Evolutionary conservation across 2,329 filamentous ascomycete genomes (phyloP).

Genomic region (Phialophora chinensis): DNA sequence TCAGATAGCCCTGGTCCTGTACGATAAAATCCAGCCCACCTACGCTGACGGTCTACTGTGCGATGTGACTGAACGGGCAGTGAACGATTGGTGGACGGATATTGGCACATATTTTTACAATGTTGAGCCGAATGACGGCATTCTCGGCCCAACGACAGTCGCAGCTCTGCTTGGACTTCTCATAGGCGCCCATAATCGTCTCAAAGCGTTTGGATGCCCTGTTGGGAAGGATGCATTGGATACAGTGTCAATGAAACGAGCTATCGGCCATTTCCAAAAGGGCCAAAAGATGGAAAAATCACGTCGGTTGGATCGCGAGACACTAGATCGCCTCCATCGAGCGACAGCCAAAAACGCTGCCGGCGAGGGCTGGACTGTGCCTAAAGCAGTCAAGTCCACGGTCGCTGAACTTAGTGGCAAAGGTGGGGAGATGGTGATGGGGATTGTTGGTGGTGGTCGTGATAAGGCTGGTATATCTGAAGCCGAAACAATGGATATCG

Average conservation of each 20-base stretch:
- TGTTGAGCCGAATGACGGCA: slow-evolving; percentile 88
- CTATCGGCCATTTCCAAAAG: slow-evolving; percentile 88
- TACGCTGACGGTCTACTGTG: slow-evolving; percentile 93
- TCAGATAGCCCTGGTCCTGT: slow-evolving; percentile 85
- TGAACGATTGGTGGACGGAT: slow-evolving; percentile 95
- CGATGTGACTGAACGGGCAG: slow-evolving; percentile 86
- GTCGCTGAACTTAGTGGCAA: slow-evolving; percentile 93
- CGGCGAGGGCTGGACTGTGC: slow-evolving; percentile 89
- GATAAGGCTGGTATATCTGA: slow-evolving; percentile 91
- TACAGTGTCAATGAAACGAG: slow-evolving; percentile 77
- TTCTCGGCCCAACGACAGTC: slow-evolving; percentile 89
- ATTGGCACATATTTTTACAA: slow-evolving; percentile 92
- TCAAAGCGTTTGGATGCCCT: slow-evolving; percentile 82
- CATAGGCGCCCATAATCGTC: slow-evolving; percentile 85
- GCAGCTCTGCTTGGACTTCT: slow-evolving; percentile 84
- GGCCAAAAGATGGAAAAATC: slow-evolving; percentile 79
- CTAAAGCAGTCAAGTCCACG: slow-evolving; percentile 91
- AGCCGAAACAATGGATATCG: slow-evolving; percentile 88
- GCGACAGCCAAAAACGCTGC: slow-evolving; percentile 89
- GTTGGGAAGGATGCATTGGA: slow-evolving; percentile 93
- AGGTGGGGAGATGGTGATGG: slow-evolving; percentile 90
- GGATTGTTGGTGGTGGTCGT: slow-evolving; percentile 83
- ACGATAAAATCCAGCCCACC: slow-evolving; percentile 82
- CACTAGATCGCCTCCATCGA: slow-evolving; percentile 78
- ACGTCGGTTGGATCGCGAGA: slow-evolving; percentile 80